These are phyloP conservation scores for Naganishia friedmannii DNA, from an alignment of 768 basidiomycete genomes.

Conservation along the genomic window DNA sequence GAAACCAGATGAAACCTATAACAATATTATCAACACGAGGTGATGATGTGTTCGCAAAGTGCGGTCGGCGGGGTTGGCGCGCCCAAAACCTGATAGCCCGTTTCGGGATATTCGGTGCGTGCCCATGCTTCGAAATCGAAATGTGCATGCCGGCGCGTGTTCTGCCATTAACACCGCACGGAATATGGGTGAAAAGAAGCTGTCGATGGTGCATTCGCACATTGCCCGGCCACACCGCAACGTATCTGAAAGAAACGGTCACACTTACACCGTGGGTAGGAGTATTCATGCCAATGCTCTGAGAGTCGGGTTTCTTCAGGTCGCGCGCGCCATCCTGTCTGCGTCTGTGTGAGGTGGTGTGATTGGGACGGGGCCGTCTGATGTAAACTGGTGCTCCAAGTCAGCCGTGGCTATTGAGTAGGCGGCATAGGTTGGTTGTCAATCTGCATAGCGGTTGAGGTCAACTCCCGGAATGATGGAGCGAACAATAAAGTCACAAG, in stretches of 20 bases:
- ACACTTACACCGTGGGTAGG: slow-evolving; percentile 20
- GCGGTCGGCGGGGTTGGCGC: not conserved
- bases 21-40: not conserved
- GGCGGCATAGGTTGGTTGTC: not conserved
- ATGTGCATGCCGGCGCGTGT: not conserved
- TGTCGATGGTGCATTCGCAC: too few relatives aligned
- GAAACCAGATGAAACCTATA: too few relatives aligned
- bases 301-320: not conserved
- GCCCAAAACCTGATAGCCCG: slow-evolving; percentile 9
- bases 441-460: not conserved
- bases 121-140: not conserved
- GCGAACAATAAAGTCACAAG: not conserved
- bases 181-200: too few relatives aligned
- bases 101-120: not conserved
- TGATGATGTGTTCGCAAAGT: slow-evolving; percentile 8
- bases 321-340: not conserved
- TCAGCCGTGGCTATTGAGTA: not conserved
- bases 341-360: not conserved
- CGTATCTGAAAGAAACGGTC: not conserved
- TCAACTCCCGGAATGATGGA: not conserved
- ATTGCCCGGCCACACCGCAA: not conserved
- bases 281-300: slow-evolving; percentile 10
- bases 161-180: too few relatives aligned
- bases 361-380: not conserved
- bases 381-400: not conserved